A percentile compares a stretch with the other conserved stretches of the same genome.
phyloP scores from a whole-genome alignment of 371 early-diverging fungal genomes.

The Apophysomyces variabilis region DNA sequence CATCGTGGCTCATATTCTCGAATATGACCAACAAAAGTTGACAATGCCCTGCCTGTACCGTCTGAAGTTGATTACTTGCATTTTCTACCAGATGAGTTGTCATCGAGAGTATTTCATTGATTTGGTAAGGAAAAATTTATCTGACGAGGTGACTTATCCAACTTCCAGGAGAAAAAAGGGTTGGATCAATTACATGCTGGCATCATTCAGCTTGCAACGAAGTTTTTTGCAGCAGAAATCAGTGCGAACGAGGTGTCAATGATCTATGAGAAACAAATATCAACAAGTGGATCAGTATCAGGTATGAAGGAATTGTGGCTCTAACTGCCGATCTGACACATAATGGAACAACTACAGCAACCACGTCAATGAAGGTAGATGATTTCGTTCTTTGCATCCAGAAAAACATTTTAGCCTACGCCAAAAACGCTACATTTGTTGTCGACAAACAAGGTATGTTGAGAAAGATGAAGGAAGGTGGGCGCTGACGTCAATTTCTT shows the following conservation, averaged over 20 bases:
- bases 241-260: slow-evolving; percentile 22
- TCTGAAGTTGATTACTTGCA: slow-evolving; percentile 40
- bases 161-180: slow-evolving; percentile 15
- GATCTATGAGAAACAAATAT: slow-evolving; percentile 17
- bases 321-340: slow-evolving; percentile 5
- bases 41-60: slow-evolving; percentile 52
- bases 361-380: slow-evolving; percentile 16
- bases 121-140: background rate
- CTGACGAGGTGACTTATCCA: background rate
- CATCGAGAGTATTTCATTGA: slow-evolving; percentile 30
- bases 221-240: slow-evolving; percentile 20
- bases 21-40: slow-evolving; percentile 39
- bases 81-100: slow-evolving; percentile 52
- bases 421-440: slow-evolving; percentile 31
- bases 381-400: slow-evolving; percentile 21
- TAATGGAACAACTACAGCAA: slow-evolving; percentile 30
- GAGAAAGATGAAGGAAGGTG: background rate
- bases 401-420: slow-evolving; percentile 51
- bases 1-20: slow-evolving; percentile 59
- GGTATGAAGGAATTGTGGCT: slow-evolving; percentile 9
- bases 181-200: slow-evolving; percentile 12
- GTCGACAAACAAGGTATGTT: slow-evolving; percentile 2
- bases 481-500: slow-evolving; percentile 9
- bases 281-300: slow-evolving; percentile 14
- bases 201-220: slow-evolving; percentile 21